phyloP scores from a whole-genome alignment of 169 alveolate species.

The Babesia sp. region DNA sequence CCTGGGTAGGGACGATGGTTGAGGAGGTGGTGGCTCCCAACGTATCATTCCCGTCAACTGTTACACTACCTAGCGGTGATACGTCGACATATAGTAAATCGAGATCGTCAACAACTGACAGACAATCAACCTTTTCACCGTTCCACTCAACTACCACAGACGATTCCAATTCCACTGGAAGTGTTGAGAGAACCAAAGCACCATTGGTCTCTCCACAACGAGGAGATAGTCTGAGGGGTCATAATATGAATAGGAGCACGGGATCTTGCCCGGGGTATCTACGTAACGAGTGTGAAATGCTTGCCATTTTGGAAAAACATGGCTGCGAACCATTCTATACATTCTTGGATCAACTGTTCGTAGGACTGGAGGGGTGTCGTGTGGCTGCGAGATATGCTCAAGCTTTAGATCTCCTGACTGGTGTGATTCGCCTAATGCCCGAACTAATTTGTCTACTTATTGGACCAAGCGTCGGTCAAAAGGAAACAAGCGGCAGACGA shows the following conservation, averaged over 20 bases:
- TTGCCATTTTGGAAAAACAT: constrained; percentile 16
- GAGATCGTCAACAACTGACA: neutral
- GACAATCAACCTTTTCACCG: neutral
- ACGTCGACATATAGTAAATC: neutral
- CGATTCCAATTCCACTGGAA: no score
- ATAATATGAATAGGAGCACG: neutral
- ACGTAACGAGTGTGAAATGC: constrained; percentile 20
- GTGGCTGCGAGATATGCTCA: constrained; percentile 12
- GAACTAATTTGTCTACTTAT: constrained; percentile 43
- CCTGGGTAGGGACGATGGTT: constrained; percentile 1
- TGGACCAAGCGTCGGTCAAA: constrained; percentile 25
- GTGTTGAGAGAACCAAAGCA: neutral
- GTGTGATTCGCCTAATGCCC: constrained; percentile 41
- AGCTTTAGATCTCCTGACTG: constrained; percentile 42
- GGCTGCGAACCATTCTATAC: constrained; percentile 46
- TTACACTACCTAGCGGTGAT: neutral
- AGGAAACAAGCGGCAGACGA: neutral
- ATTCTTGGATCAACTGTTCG: constrained; percentile 48
- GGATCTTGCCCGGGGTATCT: constrained; percentile 11
- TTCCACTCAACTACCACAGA: neutral
- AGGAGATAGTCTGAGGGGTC: neutral
- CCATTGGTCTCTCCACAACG: neutral
- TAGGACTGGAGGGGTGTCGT: constrained; percentile 30
- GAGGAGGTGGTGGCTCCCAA: neutral
- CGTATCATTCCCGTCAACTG: neutral